A percentile compares a stretch with the other conserved stretches of the same genome.
Evolutionary conservation across 2,329 filamentous ascomycete genomes (phyloP).

Genomic region (Nakataea oryzae): DNA sequence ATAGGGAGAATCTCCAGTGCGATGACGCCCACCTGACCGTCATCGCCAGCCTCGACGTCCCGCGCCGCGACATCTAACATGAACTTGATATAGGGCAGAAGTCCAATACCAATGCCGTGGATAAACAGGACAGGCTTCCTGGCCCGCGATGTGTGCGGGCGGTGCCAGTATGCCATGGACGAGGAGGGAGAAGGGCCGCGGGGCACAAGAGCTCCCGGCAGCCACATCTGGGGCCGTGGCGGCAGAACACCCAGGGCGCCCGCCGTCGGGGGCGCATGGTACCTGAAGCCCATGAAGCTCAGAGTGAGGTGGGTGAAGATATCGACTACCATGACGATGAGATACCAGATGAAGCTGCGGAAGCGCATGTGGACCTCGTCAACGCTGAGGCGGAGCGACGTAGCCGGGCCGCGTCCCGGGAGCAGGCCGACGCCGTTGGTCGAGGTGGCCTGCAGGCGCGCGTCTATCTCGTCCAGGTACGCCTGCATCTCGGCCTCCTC

Average conservation of each 20-base stretch:
- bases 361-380: constrained; percentile 52
- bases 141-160: constrained; percentile 46
- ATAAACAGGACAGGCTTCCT: constrained; percentile 50
- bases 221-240: constrained; percentile 35
- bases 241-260: constrained; percentile 41
- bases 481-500: constrained; percentile 29
- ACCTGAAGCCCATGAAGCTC: constrained; percentile 36
- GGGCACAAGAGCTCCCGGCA: constrained; percentile 8
- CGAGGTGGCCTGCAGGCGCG: background rate
- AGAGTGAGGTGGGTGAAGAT: constrained; percentile 35
- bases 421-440: constrained; percentile 22
- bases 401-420: constrained; percentile 43
- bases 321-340: constrained; percentile 44
- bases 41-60: constrained; percentile 9
- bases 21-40: constrained; percentile 49
- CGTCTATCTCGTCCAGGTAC: constrained; percentile 36
- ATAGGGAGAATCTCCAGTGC: constrained; percentile 57
- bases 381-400: constrained; percentile 52
- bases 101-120: constrained; percentile 60
- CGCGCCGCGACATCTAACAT: constrained; percentile 32
- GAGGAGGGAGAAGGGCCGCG: constrained; percentile 30
- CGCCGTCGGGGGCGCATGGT: constrained; percentile 32
- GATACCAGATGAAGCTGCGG: constrained; percentile 54
- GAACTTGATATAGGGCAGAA: constrained; percentile 51
- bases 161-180: constrained; percentile 53